Evolutionary conservation across 1,284 basidiomycete genomes (phyloP).

Genomic region (Cryptococcus sp.): DNA sequence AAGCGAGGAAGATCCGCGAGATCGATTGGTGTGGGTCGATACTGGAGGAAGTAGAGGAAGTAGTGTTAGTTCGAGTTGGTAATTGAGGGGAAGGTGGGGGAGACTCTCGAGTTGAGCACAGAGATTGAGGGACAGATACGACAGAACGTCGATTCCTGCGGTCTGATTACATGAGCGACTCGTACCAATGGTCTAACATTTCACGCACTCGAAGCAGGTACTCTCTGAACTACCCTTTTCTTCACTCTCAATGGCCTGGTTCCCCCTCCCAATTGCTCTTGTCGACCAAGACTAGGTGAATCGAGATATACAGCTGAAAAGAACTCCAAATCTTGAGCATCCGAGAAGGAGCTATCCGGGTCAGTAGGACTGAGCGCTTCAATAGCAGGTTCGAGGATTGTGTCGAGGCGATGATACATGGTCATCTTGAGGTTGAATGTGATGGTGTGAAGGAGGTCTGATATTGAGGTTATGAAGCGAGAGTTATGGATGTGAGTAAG

Average conservation of each 20-base stretch:
- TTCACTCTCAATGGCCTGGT: constrained; percentile 25
- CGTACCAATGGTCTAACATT: not conserved
- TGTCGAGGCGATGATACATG: too few species aligned
- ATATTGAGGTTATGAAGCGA: too few species aligned
- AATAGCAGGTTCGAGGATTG: not conserved
- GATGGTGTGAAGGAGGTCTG: too few species aligned
- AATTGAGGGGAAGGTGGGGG: constrained; percentile 4
- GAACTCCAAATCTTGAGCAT: constrained; percentile 4
- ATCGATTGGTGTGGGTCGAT: constrained; percentile 14
- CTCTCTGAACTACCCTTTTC: constrained; percentile 14
- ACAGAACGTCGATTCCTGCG: constrained; percentile 14
- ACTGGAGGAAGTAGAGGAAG: constrained; percentile 1
- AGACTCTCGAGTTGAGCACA: constrained; percentile 7
- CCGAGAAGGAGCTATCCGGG: not conserved
- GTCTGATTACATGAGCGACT: not conserved
- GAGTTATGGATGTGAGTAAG: too few species aligned
- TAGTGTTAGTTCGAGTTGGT: constrained; percentile 4
- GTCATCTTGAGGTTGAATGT: too few species aligned
- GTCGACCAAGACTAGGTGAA: constrained; percentile 1
- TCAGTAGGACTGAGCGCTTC: constrained; percentile 4
- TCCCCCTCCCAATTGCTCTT: constrained; percentile 7
- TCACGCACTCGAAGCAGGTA: constrained; percentile 7
- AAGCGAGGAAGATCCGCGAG: constrained; percentile 9
- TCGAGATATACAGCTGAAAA: constrained; percentile 17
- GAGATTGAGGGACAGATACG: constrained; percentile 19